Evolutionary conservation across 306 rosid species (phyloP), one percentile per base, ranked within the genome.

Genomic region (Echinosophora koreensis): DNA sequence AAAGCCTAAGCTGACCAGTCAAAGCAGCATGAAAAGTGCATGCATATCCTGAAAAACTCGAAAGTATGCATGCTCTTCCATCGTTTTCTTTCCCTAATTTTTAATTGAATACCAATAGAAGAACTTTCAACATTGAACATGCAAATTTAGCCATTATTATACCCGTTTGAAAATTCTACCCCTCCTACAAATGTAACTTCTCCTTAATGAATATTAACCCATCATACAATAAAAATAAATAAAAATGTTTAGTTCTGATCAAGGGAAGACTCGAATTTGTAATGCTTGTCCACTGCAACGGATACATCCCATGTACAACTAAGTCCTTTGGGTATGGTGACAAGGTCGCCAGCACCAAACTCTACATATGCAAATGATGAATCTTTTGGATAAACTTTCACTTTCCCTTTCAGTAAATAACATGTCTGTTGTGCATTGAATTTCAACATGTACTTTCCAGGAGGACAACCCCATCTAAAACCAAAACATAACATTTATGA

Each of bases 251-350:
- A 54, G 59, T 30, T 54, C 28, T 8, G 13, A 49, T 8, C 0
- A 58, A 5, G n/a, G n/a, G 50, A 86, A 28, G 85, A 85, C 76
- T 90, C 90, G 47, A 90, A 90, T 83, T 86, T 90, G 75, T 90
- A 90, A 69, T 79, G 84, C 85, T 84, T 90, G 79, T 90, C 96
- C 42, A 90, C 89, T 6, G 96, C 87, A 32, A 88, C 60, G 3
- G 92, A 86, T 7, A 88, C 96, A 46, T 84, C 88, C 96, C 96
- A 90, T 64, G 91, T 88, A 89, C 96, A 90, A 56, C 87, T 88
- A 8, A 90, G 71, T 18, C 96, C 92, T 58, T 80, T 90, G 4
- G 96, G 96, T n/a, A 90, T 70, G 8, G 74, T 86, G 18, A 88
- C 96, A 49, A 88, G 86, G 64, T 90, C 96, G 10, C 92, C 92